Percentiles rank a stretch among this genome's conserved stretches.
These are phyloP conservation scores for Amyloporia xantha DNA, from an alignment of 768 basidiomycete genomes.

Conservation along the genomic window DNA sequence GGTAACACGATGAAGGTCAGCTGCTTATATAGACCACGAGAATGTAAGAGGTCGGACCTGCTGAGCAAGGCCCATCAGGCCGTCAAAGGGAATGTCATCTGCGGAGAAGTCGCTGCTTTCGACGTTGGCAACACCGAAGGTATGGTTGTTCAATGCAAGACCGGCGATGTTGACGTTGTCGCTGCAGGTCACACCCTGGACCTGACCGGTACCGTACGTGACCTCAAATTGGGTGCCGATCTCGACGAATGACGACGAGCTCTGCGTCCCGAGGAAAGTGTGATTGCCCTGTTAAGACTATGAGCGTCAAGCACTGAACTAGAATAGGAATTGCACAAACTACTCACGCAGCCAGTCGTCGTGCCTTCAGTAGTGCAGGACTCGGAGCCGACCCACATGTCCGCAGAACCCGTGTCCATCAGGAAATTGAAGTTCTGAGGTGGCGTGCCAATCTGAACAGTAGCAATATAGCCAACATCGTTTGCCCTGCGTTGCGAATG, in stretches of 20 bases:
- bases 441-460: slow-evolving; percentile 39
- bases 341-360: slow-evolving; percentile 32
- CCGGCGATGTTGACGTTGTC: slow-evolving; percentile 65
- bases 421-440: slow-evolving; percentile 35
- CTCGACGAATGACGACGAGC: slow-evolving; percentile 58
- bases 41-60: slow-evolving; percentile 39
- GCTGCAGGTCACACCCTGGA: slow-evolving; percentile 54
- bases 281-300: slow-evolving; percentile 48
- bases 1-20: neutral
- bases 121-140: slow-evolving; percentile 56
- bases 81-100: slow-evolving; percentile 50
- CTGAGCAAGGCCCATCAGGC: slow-evolving; percentile 72
- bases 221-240: slow-evolving; percentile 46
- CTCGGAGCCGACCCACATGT: slow-evolving; percentile 37
- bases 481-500: slow-evolving; percentile 32
- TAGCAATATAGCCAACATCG: slow-evolving; percentile 47
- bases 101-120: slow-evolving; percentile 61
- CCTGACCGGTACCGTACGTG: slow-evolving; percentile 63
- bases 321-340: no score
- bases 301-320: slow-evolving; percentile 1
- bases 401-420: slow-evolving; percentile 43
- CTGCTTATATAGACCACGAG: neutral
- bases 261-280: slow-evolving; percentile 53
- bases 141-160: slow-evolving; percentile 47
- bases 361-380: slow-evolving; percentile 17